phyloP scores from a whole-genome alignment of 495 filamentous ascomycete genomes.

The Aspergillus leporis region DNA sequence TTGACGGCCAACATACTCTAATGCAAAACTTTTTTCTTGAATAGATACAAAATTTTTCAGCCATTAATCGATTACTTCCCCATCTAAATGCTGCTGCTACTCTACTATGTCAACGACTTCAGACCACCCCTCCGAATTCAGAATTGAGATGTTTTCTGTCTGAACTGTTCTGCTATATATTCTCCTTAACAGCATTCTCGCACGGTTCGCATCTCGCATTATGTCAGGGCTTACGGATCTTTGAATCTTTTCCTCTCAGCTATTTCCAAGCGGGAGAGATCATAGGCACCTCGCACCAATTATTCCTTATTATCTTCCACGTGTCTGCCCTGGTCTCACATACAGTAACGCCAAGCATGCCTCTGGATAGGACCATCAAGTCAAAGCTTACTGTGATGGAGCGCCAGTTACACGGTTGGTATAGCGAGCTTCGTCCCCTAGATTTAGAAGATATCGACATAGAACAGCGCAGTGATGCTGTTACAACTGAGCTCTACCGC shows the following conservation, averaged over 20 bases:
- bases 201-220: conserved; percentile 13
- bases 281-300: conserved; percentile 14
- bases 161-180: conserved; percentile 26
- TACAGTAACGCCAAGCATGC: no score
- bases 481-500: conserved; percentile 17
- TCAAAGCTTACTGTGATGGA: no score
- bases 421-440: no score
- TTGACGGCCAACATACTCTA: no score
- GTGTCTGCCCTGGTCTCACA: no score
- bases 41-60: conserved; percentile 23
- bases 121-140: background rate
- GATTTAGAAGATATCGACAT: background rate
- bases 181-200: conserved; percentile 18
- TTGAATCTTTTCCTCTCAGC: conserved; percentile 7
- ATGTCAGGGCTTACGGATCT: conserved; percentile 7
- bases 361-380: no score
- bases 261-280: conserved; percentile 9
- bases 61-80: conserved; percentile 16
- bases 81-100: conserved; percentile 26
- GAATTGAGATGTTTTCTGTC: conserved; percentile 13
- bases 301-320: conserved; percentile 18
- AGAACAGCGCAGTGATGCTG: conserved; percentile 7
- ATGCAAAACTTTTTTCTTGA: no score
- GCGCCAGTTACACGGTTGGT: no score
- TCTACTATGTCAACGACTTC: conserved; percentile 16